Conservation (phyloP, 352 stramenopile genomes). For the Phytophthora tubulina region DNA sequence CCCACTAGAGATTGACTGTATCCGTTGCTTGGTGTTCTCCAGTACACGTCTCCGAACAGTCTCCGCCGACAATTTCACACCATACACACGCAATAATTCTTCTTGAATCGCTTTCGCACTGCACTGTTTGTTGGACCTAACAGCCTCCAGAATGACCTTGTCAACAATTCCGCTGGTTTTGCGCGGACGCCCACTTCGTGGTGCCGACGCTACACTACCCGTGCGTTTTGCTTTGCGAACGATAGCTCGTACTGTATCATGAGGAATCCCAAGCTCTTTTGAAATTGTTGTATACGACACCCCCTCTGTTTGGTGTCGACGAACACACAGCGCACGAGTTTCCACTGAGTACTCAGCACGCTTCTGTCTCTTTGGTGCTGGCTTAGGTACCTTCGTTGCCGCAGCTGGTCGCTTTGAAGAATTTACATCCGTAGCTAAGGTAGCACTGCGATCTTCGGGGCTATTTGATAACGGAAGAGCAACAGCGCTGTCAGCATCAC, state of each 20-base stretch:
- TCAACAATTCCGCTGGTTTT: conserved; percentile 76
- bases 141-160: conserved; percentile 70
- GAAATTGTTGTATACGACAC: conserved; percentile 66
- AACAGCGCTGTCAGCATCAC: neutral
- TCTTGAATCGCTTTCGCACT: conserved; percentile 75
- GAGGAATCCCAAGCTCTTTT: conserved; percentile 62
- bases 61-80: conserved; percentile 68
- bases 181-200: conserved; percentile 67
- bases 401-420: neutral
- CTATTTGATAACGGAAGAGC: neutral
- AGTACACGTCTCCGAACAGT: conserved; percentile 67
- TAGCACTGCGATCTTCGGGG: neutral
- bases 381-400: neutral
- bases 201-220: conserved; percentile 58
- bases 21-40: conserved; percentile 58
- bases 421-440: neutral
- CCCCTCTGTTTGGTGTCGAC: conserved; percentile 62
- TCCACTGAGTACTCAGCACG: conserved; percentile 69
- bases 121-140: conserved; percentile 60
- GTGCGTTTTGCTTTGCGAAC: conserved; percentile 74
- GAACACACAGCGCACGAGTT: conserved; percentile 60
- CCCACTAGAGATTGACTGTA: conserved; percentile 24
- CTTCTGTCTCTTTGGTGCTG: conserved; percentile 38
- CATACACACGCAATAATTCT: conserved; percentile 60
- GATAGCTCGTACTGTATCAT: conserved; percentile 69